These are phyloP conservation scores for Chaetomium sp. DNA, from an alignment of 2,329 filamentous ascomycete species.

Conservation along the genomic window DNA sequence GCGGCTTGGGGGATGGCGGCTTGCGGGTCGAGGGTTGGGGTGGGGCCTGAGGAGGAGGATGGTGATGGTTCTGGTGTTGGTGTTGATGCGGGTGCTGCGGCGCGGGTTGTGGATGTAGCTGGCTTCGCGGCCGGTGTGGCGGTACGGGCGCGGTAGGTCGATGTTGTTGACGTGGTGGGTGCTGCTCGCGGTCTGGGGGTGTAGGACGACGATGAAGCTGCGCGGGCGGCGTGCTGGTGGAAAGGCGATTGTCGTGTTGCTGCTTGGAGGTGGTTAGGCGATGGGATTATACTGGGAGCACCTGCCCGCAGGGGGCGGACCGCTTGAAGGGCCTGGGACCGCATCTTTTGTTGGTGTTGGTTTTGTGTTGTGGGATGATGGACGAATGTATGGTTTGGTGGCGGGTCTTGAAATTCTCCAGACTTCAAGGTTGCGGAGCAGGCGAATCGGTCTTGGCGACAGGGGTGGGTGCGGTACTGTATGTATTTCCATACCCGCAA, in stretches of 20 bases:
- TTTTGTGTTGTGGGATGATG: background rate
- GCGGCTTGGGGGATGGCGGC: conserved; percentile 26
- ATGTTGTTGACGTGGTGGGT: background rate
- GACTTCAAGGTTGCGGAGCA: conserved; percentile 4
- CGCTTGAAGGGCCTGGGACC: conserved; percentile 20
- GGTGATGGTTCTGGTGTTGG: background rate
- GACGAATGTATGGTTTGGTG: background rate
- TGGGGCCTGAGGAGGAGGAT: conserved; percentile 3
- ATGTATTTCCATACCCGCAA: background rate
- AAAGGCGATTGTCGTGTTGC: background rate
- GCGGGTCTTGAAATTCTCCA: conserved; percentile 4
- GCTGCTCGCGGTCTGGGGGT: conserved; percentile 2
- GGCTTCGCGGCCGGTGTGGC: background rate
- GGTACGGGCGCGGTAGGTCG: conserved; percentile 3
- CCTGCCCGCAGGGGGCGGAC: conserved; percentile 15
- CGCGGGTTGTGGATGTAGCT: background rate
- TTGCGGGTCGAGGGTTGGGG: conserved; percentile 24
- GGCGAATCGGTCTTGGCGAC: conserved; percentile 6
- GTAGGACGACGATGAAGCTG: conserved; percentile 7
- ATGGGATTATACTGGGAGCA: conserved; percentile 9
- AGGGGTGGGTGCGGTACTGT: background rate
- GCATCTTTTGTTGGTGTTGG: conserved; percentile 15
- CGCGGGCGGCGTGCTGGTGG: conserved; percentile 2
- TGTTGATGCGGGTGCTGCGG: background rate
- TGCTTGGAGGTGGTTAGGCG: conserved; percentile 3